Evolutionary conservation across 805 yeast genomes (phyloP).

Genomic region (Ogataea corticis): DNA sequence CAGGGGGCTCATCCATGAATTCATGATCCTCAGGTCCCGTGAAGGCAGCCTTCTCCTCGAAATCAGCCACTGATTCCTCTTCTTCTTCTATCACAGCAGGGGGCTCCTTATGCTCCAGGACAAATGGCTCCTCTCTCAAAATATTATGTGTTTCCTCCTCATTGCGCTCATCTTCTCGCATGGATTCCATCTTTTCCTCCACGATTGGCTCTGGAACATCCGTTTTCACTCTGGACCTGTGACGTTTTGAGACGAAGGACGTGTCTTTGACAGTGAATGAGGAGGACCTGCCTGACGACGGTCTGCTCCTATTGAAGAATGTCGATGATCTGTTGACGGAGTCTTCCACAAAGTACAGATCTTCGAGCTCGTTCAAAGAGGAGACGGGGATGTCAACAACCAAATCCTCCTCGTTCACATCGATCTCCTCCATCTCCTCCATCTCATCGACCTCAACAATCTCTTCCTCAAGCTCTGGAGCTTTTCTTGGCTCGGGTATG

Average conservation of each 20-base stretch:
- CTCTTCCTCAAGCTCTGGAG: not conserved
- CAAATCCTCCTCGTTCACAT: constrained; percentile 21
- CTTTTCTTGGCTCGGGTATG: not conserved
- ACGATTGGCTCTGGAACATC: not conserved
- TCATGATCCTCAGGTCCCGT: too few species aligned
- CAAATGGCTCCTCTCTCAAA: not conserved
- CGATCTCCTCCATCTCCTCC: constrained; percentile 25
- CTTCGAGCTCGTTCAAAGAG: constrained; percentile 33
- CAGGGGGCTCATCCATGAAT: not conserved
- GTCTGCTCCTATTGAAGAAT: constrained; percentile 23
- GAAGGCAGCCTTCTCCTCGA: too few species aligned
- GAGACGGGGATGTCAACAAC: constrained; percentile 43
- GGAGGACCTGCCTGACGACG: constrained; percentile 13
- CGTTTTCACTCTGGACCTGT: not conserved
- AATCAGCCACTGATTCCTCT: too few species aligned
- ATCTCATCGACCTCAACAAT: constrained; percentile 4
- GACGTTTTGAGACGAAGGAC: not conserved
- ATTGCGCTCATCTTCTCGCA: not conserved
- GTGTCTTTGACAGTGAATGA: constrained; percentile 3
- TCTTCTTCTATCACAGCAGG: too few species aligned
- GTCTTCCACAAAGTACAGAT: constrained; percentile 28
- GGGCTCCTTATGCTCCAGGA: not conserved
- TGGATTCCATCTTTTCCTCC: not conserved
- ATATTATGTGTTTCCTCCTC: not conserved
- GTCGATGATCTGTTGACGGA: constrained; percentile 28